Evolutionary conservation across 2,329 filamentous ascomycete species (phyloP).

Genomic region (Seiridium cupressi): DNA sequence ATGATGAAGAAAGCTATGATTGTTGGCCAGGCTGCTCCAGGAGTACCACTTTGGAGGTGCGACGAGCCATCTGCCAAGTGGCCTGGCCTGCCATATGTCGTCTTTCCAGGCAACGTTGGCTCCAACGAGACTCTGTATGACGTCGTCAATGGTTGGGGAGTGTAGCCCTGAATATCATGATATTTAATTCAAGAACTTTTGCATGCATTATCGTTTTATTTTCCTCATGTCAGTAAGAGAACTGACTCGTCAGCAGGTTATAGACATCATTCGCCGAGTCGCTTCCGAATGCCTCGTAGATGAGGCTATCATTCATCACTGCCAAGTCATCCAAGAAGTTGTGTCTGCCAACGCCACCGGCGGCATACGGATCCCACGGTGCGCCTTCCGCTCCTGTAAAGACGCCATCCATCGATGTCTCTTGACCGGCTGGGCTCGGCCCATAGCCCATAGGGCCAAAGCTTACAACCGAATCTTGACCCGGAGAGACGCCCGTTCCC

Average conservation of each 20-base stretch:
- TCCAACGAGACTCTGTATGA: constrained; percentile 38
- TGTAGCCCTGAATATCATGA: background rate
- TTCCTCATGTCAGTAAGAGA: constrained; percentile 32
- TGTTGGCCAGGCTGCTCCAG: constrained; percentile 55
- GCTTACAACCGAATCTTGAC: constrained; percentile 5
- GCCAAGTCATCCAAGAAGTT: constrained; percentile 14
- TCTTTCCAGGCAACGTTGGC: constrained; percentile 59
- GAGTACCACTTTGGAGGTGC: constrained; percentile 58
- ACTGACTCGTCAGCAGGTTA: constrained; percentile 15
- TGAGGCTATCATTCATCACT: constrained; percentile 22
- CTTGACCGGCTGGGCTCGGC: background rate
- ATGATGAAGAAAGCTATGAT: constrained; percentile 52
- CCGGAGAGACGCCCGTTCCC: background rate
- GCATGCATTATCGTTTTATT: background rate
- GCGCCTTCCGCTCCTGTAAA: background rate
- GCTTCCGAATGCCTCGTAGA: constrained; percentile 26
- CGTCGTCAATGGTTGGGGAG: constrained; percentile 10
- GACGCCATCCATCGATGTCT: background rate
- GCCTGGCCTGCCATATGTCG: constrained; percentile 51
- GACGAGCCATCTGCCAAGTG: constrained; percentile 50
- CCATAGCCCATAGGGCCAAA: constrained; percentile 12
- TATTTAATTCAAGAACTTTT: background rate
- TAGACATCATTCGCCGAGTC: constrained; percentile 22
- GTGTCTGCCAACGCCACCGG: background rate
- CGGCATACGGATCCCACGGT: constrained; percentile 5